Evolutionary conservation across 352 stramenopile species (phyloP).

Genomic region (Phytophthora lateralis): DNA sequence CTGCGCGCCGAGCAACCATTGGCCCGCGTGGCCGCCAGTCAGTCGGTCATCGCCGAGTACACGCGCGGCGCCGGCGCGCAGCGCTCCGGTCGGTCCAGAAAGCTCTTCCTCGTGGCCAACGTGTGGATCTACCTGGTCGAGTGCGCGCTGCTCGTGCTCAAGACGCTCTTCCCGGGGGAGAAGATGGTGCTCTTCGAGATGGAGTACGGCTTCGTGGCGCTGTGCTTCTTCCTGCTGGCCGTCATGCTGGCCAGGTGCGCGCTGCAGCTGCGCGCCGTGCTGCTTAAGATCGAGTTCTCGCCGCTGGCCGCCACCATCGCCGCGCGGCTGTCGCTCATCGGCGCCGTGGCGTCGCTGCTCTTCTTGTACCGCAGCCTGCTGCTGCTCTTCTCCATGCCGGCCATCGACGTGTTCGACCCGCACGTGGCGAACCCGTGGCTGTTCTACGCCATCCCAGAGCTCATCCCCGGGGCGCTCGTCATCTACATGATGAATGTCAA

Average conservation of each 20-base stretch:
- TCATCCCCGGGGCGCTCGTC: slow-evolving; percentile 70
- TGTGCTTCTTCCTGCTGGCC: slow-evolving; percentile 79
- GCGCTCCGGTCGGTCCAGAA: slow-evolving; percentile 53
- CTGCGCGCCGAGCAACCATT: slow-evolving; percentile 59
- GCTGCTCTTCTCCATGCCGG: slow-evolving; percentile 67
- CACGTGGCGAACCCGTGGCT: slow-evolving; percentile 76
- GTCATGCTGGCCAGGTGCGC: slow-evolving; percentile 68
- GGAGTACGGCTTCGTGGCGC: slow-evolving; percentile 73
- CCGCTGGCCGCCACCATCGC: slow-evolving; percentile 61
- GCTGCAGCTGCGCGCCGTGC: slow-evolving; percentile 49
- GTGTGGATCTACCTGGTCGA: slow-evolving; percentile 86
- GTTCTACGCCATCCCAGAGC: slow-evolving; percentile 77
- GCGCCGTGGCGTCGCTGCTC: slow-evolving; percentile 50
- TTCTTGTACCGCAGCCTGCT: slow-evolving; percentile 70
- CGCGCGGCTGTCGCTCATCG: slow-evolving; percentile 61
- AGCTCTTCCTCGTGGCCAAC: slow-evolving; percentile 80
- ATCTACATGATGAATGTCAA: slow-evolving; percentile 88
- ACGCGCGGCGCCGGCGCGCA: slow-evolving; percentile 52
- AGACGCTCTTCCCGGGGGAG: slow-evolving; percentile 65
- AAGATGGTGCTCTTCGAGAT: slow-evolving; percentile 71
- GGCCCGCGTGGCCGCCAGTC: slow-evolving; percentile 63
- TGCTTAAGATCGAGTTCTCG: slow-evolving; percentile 83
- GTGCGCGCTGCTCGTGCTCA: slow-evolving; percentile 67
- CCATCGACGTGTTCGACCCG: slow-evolving; percentile 75
- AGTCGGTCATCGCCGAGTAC: slow-evolving; percentile 79